Evolutionary conservation across 495 filamentous ascomycete genomes (phyloP).

Genomic region (Aspergillus wentii): DNA sequence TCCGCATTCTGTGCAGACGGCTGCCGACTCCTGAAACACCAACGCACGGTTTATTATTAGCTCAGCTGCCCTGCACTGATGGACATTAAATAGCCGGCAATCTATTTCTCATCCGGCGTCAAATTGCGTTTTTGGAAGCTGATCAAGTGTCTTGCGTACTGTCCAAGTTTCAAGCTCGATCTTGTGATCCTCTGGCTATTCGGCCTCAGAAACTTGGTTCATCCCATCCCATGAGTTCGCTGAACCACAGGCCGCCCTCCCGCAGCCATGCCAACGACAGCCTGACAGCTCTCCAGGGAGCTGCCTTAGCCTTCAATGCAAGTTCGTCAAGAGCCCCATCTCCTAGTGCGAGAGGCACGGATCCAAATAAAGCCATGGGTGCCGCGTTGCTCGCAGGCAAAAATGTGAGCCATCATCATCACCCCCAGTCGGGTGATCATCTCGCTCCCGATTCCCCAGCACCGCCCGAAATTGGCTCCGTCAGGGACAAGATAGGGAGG

Average conservation of each 20-base stretch:
- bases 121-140: too few relatives aligned
- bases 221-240: slow-evolving; percentile 33
- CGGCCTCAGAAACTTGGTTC: too few relatives aligned
- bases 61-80: too few relatives aligned
- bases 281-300: slow-evolving; percentile 30
- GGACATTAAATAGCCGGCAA: too few relatives aligned
- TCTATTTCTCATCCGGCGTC: too few relatives aligned
- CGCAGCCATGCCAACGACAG: slow-evolving; percentile 14
- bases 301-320: slow-evolving; percentile 31
- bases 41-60: too few relatives aligned
- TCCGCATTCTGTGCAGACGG: too few relatives aligned
- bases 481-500: slow-evolving; percentile 38
- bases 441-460: slow-evolving; percentile 16
- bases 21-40: too few relatives aligned
- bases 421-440: slow-evolving; percentile 10
- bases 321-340: slow-evolving; percentile 14
- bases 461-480: slow-evolving; percentile 34
- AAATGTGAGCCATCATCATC: slow-evolving; percentile 8
- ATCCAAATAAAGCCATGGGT: slow-evolving; percentile 2
- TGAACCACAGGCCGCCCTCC: too few relatives aligned
- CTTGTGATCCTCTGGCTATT: too few relatives aligned
- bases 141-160: too few relatives aligned
- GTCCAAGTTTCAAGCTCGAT: too few relatives aligned
- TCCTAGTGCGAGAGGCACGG: slow-evolving; percentile 9
- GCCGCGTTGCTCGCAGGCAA: slow-evolving; percentile 3